phyloP scores from a whole-genome alignment of 2,329 filamentous ascomycete genomes.

The Clathrospora elynae region DNA sequence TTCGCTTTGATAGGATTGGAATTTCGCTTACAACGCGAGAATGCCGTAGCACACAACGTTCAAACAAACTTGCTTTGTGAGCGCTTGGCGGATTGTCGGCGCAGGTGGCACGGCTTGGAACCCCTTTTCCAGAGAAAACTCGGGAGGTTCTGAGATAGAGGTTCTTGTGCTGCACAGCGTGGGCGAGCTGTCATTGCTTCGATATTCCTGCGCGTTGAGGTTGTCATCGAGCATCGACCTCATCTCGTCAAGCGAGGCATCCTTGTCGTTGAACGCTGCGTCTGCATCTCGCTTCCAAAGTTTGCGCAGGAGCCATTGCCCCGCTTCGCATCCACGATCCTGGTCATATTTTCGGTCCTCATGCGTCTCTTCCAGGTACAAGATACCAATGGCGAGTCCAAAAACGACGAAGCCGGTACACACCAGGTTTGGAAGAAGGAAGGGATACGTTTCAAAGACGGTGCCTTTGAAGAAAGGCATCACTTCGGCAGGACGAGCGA shows the following conservation, averaged over 20 bases:
- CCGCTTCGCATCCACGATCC: slow-evolving; percentile 77
- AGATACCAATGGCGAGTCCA: slow-evolving; percentile 76
- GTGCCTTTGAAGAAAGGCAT: slow-evolving; percentile 81
- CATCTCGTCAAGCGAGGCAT: slow-evolving; percentile 61
- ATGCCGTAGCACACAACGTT: slow-evolving; percentile 92
- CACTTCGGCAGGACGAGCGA: slow-evolving; percentile 83
- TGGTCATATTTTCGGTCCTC: slow-evolving; percentile 75
- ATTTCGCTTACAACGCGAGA: slow-evolving; percentile 80
- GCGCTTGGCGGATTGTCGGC: slow-evolving; percentile 60
- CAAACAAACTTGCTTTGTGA: slow-evolving; percentile 82
- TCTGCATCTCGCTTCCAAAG: slow-evolving; percentile 37
- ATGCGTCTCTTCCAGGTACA: slow-evolving; percentile 96
- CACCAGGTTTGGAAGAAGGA: slow-evolving; percentile 89
- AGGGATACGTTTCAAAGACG: slow-evolving; percentile 86
- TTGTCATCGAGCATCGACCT: slow-evolving; percentile 62
- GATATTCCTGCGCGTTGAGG: slow-evolving; percentile 63
- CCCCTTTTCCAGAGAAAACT: slow-evolving; percentile 42
- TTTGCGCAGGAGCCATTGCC: slow-evolving; percentile 66
- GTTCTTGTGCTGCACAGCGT: slow-evolving; percentile 49
- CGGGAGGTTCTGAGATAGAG: slow-evolving; percentile 41
- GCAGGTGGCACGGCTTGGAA: slow-evolving; percentile 19
- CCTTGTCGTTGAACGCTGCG: slow-evolving; percentile 47
- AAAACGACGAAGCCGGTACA: slow-evolving; percentile 78
- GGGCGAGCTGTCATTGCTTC: slow-evolving; percentile 62
- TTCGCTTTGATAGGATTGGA: slow-evolving; percentile 12